Base-by-base conservation (phyloP, 257 asterid genomes). In the Forsythia viridissima region DNA sequence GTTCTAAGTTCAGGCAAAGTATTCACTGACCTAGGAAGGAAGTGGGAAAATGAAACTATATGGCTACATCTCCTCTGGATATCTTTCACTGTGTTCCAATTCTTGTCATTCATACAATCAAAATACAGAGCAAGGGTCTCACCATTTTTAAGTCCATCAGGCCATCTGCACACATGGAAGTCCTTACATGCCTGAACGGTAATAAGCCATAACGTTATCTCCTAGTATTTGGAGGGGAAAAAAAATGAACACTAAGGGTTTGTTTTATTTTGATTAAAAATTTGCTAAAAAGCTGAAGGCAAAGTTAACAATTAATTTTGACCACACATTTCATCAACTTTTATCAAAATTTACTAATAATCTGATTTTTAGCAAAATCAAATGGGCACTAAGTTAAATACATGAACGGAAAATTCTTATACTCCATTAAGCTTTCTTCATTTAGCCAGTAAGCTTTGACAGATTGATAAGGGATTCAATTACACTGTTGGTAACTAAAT, bases 131-230 rank as follows among this genome's bases (percentile, higher is more conserved):
- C 98, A 86, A 92, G 96, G 75, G 84, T 76, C 40, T 88, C 91
- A 80, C 84, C 91, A 73, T 79, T 85, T 81, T 61, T 82, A 34
- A 92, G 85, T 72, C 83, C 94, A 51, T 83, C 85, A 20, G 96
- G 92, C 98, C 98, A 94, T 85, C 79, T 92, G 86, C 98, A 92
- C 18, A 93, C 96, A 80, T 90, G 95, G 70, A 86, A 90, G 89
- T 94, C 98, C 85, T 94, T 94, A 75, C 98, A 94, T 30, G 96
- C 98, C 98, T 94, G 79, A 83, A 84, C 18, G 30, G 41, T 82
- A 80, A 77, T 57, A 74, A 63, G 34, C 69, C 38, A 73, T 61
- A 46, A 57, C 65, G 18, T 82, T 43, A 86, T 77, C 66, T 75
- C 52, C 70, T 34, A 72, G 71, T 61, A 36, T 18, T 40, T 15